A percentile compares a stretch with the other conserved stretches of the same genome.
These are phyloP conservation scores for Xylaria sp. DNA, from an alignment of 2,329 filamentous ascomycete species.

Conservation along the genomic window DNA sequence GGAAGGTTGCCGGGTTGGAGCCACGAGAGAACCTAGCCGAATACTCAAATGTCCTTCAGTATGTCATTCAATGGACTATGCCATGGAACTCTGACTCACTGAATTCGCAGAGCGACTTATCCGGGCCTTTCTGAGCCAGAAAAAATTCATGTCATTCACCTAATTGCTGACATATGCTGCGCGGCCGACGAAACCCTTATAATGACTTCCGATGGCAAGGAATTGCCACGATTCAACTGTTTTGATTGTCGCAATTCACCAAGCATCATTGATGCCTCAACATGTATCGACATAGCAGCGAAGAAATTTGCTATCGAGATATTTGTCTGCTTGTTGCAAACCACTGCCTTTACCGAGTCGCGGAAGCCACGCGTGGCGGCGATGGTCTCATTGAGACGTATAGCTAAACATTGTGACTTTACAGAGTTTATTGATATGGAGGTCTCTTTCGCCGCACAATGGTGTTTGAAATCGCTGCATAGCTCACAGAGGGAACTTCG, in stretches of 20 bases:
- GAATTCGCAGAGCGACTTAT: slow-evolving; percentile 50
- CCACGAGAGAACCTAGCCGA: slow-evolving; percentile 36
- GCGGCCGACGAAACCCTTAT: slow-evolving; percentile 55
- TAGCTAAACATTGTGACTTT: slow-evolving; percentile 70
- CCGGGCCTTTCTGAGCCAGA: slow-evolving; percentile 52
- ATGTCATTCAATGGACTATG: slow-evolving; percentile 39
- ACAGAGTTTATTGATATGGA: slow-evolving; percentile 68
- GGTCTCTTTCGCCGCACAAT: slow-evolving; percentile 72
- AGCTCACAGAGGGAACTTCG: slow-evolving; percentile 87
- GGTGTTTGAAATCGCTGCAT: slow-evolving; percentile 79
- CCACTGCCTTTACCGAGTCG: slow-evolving; percentile 55
- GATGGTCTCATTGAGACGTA: slow-evolving; percentile 72
- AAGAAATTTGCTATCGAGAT: slow-evolving; percentile 50
- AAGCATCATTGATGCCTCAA: slow-evolving; percentile 5
- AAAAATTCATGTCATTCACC: slow-evolving; percentile 58
- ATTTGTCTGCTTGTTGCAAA: slow-evolving; percentile 54
- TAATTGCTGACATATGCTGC: slow-evolving; percentile 64
- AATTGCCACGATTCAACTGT: slow-evolving; percentile 30
- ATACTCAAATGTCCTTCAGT: slow-evolving; percentile 52
- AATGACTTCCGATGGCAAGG: slow-evolving; percentile 17
- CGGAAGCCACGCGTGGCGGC: slow-evolving; percentile 69
- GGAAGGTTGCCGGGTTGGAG: slow-evolving; percentile 40
- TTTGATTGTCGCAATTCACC: slow-evolving; percentile 29
- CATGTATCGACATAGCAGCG: slow-evolving; percentile 31
- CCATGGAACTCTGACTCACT: slow-evolving; percentile 28